Conservation (phyloP, 2,329 filamentous ascomycete genomes). For the Fusarium sp. region DNA sequence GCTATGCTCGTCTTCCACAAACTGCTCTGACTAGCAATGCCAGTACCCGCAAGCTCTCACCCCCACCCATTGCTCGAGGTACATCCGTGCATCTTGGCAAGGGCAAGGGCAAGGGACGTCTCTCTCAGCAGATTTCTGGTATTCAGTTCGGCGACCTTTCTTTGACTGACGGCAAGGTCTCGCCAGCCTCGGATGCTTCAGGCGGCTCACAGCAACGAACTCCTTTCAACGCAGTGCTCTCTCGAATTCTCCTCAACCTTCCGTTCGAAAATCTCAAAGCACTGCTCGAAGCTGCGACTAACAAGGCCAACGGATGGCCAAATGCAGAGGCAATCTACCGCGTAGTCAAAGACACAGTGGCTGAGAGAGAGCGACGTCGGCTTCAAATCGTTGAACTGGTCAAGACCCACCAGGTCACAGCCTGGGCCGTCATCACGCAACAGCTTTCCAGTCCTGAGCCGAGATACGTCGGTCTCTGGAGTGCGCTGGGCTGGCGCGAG, state of each 20-base stretch:
- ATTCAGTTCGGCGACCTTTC: constrained; percentile 78
- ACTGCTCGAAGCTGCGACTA: constrained; percentile 67
- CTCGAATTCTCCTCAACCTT: constrained; percentile 74
- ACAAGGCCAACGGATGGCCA: constrained; percentile 60
- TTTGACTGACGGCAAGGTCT: constrained; percentile 42
- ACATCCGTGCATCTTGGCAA: constrained; percentile 48
- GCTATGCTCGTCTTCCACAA: constrained; percentile 53
- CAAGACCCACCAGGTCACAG: constrained; percentile 47
- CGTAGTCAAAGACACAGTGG: constrained; percentile 60
- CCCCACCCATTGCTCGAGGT: constrained; percentile 49
- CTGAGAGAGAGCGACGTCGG: constrained; percentile 67
- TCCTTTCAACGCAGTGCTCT: constrained; percentile 62
- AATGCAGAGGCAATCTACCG: constrained; percentile 58
- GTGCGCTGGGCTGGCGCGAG: constrained; percentile 61
- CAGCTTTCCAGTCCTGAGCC: constrained; percentile 52
- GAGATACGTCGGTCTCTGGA: constrained; percentile 55
- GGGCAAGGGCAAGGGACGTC: constrained; percentile 47
- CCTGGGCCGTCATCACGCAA: constrained; percentile 48
- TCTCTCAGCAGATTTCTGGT: constrained; percentile 64
- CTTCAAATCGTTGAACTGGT: constrained; percentile 56
- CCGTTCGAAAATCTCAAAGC: constrained; percentile 74
- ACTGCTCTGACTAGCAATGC: constrained; percentile 20
- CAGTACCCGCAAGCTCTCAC: constrained; percentile 11
- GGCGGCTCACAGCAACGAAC: constrained; percentile 40
- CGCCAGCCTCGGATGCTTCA: constrained; percentile 45